Evolutionary conservation across 129 eudicot genomes (phyloP), one percentile per base, ranked within the genome.

Genomic region (Arctium lappa): DNA sequence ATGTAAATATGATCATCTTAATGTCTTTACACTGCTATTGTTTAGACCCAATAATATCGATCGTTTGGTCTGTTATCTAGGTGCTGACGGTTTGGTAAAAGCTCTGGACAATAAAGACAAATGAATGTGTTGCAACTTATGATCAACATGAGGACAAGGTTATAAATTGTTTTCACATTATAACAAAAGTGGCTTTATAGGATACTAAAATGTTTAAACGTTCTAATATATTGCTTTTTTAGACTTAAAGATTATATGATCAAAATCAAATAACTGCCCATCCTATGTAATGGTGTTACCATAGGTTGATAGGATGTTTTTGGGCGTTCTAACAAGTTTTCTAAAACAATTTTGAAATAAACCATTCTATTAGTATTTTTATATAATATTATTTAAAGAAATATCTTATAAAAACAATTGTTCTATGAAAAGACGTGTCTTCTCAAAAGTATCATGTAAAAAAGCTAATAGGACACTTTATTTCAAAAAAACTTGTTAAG

Each of bases 141-240:
- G 98, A 91, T 85, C 90, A 91, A 74, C 99, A 95, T 70, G 97
- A 95, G 86, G 98, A 91, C 88, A 95, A 91, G 92, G 97, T 93
- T 73, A 82, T 72, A 13, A 50, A 11, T 83, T 79, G 74, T 18
- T 73, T 46, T 3, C 42, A 48, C 3, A 38, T 31, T 74, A 32
- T 13, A 9, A 7, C 6, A 48, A 10, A 18, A 50, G 13, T 5
- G 18, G 63, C 18, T 50, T 12, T 50, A 13, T 50, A 50, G 18
- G 22, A 13, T 50, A 50, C 63, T 13, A 13, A 13, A 50, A 13
- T 40, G 46, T 40, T 40, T 40, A 38, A 3, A 38, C 11, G 60
- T 48, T 48, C 16, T 48, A 12, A 22, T 22, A 22, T 22, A 22
- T 22, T 22, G 27, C 27, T 22, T 22, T 22, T 50, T 12, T 15